Evolutionary conservation across 2,329 filamentous ascomycete genomes (phyloP), one percentile per base, ranked within the genome.

Genomic region (Fusarium humuli): DNA sequence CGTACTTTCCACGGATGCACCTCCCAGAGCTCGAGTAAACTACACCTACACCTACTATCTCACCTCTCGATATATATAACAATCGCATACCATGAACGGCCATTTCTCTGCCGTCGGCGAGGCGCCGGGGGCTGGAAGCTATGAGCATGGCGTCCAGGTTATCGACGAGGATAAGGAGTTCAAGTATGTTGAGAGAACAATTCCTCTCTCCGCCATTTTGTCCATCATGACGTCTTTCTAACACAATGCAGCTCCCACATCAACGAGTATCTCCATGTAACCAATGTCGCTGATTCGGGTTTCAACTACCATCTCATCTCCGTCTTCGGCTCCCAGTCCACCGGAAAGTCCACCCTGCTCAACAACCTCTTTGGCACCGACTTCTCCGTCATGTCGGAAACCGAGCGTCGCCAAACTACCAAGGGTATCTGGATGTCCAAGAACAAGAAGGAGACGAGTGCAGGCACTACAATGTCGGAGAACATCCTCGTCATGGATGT

Each of bases 401-500:
- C 90, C 68, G 94, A 98, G 81, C 90, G 96, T 71, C 91, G 94
- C 67, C 96, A 99, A 86, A 99, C 96, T 0, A 99, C 96, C 46
- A 99, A 98, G 85, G 96, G 96, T 78, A 99, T 99, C 79, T 99
- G 96, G 96, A 92, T 99, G 91, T 97, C 94, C 71, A 97, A 97
- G 85, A 98, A 98, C 83, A 97, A 97, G 84, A 86, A 86, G 73
- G 81, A 83, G 70, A 80, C 83, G 61, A 84, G 82, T 59, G 82
- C 80, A 50, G 82, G 83, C 53, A 79, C 79, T 71, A 85, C 84
- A 70, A 98, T 98, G 94, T 94, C 95, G 57, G 94, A 97, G 76
- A 99, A 99, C 81, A 98, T 99, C 76, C 85, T 99, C 69, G 96
- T 99, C 74, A 99, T 99, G 96, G 96, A 99, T 78, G 96, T 99